Evolutionary conservation across 257 asterid species (phyloP).

Genomic region (Penstemon barbatus): DNA sequence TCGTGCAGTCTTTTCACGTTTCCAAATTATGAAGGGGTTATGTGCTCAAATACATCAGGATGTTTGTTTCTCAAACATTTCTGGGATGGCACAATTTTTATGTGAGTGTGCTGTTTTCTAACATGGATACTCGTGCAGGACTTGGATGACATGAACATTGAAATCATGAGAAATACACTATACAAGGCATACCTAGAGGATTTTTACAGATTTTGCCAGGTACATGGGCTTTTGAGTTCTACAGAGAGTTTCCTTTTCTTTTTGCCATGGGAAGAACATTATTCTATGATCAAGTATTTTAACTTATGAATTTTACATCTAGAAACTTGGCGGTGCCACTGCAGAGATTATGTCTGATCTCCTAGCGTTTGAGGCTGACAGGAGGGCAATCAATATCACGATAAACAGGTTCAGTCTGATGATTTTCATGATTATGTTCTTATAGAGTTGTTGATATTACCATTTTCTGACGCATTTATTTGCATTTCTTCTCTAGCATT

Average conservation of each 20-base stretch:
- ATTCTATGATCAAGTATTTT: constrained; percentile 17
- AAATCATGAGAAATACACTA: constrained; percentile 91
- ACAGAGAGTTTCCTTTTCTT: constrained; percentile 23
- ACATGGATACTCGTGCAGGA: constrained; percentile 46
- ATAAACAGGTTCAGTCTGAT: constrained; percentile 61
- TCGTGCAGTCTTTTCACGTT: background rate
- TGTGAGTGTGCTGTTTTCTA: constrained; percentile 6
- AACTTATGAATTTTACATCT: constrained; percentile 23
- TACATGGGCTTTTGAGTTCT: constrained; percentile 21
- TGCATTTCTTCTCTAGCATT: constrained; percentile 58
- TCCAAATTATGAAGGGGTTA: background rate
- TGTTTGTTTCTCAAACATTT: background rate
- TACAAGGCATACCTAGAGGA: constrained; percentile 97
- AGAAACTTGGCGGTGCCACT: constrained; percentile 97
- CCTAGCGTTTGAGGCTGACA: constrained; percentile 88
- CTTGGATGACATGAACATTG: constrained; percentile 96
- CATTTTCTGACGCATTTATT: constrained; percentile 5
- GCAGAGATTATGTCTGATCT: constrained; percentile 93
- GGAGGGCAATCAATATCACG: constrained; percentile 93
- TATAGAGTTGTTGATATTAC: background rate
- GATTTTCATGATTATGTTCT: background rate
- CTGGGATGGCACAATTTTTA: too few species aligned
- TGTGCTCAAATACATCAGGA: constrained; percentile 18
- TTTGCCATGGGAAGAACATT: background rate
- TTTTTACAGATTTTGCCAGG: constrained; percentile 86